Base-by-base conservation (phyloP, 352 stramenopile species). In the Globisporangium lucens region DNA sequence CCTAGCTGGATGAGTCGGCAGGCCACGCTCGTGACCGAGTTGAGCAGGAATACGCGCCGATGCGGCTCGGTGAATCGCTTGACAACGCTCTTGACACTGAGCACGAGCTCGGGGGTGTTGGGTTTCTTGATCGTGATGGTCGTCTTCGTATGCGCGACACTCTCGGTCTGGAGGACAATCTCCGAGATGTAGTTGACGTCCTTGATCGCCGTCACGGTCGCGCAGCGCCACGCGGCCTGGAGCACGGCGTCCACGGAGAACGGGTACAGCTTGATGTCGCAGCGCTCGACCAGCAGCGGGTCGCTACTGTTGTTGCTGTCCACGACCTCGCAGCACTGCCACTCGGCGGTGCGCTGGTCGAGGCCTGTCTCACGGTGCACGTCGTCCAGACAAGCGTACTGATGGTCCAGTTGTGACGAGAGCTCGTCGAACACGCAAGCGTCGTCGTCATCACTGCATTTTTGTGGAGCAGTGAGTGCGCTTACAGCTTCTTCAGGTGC, bases 61-160 rank as follows among this genome's bases (percentile, higher is more conserved):
- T 29, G 47, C 47, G 20, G 47, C 47, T 55, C 47, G 0, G 47
- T 55, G 7, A 55, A 13, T 20, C 47, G 47, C 47, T 55, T 55
- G 20, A 55, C 13, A 2, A 55, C 47, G n/a, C 47, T 55, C 47
- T 29, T 55, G 47, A 55, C n/a, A 4, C 7, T 24, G 10, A 55
- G 47, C n/a, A 55, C 47, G n/a, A 55, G 47, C 47, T 55, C 47
- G 20, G 47, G 20, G 47, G 2, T 15, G n/a, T 55, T 27, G 7
- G 47, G 47, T 27, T 27, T 24, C n/a, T 55, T 55, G 47, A 55
- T 55, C n/a, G 47, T 55, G n/a, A 55, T 55, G 17, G 47, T 55
- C n/a, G 47, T 55, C 47, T 27, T 55, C 47, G n/a, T 20, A n/a
- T 55, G 47, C n/a, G 47, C 47, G 47, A 27, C n/a, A 55, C 47